These are phyloP conservation scores for Umbelopsis isabellina DNA, from an alignment of 192 early-diverging fungal genomes.

Conservation along the genomic window DNA sequence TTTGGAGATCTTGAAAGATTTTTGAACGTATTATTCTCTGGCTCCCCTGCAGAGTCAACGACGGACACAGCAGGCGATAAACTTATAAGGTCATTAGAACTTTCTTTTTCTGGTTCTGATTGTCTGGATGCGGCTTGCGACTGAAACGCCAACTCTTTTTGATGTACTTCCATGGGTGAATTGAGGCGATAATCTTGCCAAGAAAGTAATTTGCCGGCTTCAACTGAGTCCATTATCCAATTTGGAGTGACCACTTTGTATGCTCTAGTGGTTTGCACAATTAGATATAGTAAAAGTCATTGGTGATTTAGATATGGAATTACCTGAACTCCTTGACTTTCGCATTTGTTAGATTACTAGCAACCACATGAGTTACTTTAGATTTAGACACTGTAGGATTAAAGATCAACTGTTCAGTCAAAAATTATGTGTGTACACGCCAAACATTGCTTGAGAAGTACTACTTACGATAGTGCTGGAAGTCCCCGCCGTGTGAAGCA, in stretches of 20 bases:
- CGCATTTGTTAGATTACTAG: conserved; percentile 62
- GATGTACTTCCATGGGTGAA: conserved; percentile 11
- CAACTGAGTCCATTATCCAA: conserved; percentile 80
- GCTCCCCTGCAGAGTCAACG: neutral
- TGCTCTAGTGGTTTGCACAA: conserved; percentile 34
- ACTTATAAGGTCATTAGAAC: conserved; percentile 18
- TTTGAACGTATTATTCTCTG: conserved; percentile 4
- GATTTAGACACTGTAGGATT: conserved; percentile 56
- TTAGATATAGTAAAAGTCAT: neutral
- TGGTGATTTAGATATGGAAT: neutral
- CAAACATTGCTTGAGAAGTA: neutral
- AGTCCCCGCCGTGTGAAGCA: conserved; percentile 57
- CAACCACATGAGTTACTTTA: conserved; percentile 69
- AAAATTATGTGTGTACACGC: neutral
- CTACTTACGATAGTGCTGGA: conserved; percentile 44
- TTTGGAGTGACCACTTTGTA: conserved; percentile 71
- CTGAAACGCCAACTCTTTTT: conserved; percentile 24
- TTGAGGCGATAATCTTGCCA: conserved; percentile 66
- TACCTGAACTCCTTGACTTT: conserved; percentile 69
- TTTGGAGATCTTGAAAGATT: conserved; percentile 2
- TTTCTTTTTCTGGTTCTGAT: neutral
- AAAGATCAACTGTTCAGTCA: neutral
- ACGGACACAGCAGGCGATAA: neutral
- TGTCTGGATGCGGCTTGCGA: neutral
- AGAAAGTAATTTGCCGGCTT: conserved; percentile 57